Conservation (phyloP, 768 basidiomycete species). For the Saitozyma podzolica region DNA sequence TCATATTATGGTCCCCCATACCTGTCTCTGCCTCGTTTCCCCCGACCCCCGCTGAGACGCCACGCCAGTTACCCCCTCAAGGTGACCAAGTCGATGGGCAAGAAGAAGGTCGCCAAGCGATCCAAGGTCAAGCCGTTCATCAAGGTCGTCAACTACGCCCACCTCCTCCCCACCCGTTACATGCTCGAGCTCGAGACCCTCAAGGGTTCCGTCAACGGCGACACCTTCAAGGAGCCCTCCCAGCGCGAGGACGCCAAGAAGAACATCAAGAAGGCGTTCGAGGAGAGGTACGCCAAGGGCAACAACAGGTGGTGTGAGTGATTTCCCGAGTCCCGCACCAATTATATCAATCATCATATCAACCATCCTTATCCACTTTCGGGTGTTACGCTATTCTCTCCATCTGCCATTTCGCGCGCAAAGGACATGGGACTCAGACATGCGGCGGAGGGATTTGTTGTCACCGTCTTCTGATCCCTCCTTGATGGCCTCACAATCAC, state of each 20-base stretch:
- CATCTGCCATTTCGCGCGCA: not conserved
- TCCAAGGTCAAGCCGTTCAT: constrained; percentile 99
- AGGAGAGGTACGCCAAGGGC: constrained; percentile 88
- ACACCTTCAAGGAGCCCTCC: constrained; percentile 97
- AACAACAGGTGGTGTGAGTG: constrained; percentile 88
- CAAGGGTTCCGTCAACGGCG: constrained; percentile 77
- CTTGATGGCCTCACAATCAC: no score
- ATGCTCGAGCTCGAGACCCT: constrained; percentile 92
- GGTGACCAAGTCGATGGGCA: constrained; percentile 95
- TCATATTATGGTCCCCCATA: no score
- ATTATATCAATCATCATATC: not conserved
- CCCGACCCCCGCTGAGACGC: not conserved
- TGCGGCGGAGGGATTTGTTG: no score
- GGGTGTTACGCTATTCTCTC: not conserved
- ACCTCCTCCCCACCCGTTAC: constrained; percentile 99
- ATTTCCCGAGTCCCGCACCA: not conserved
- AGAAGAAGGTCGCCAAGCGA: constrained; percentile 87
- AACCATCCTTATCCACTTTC: not conserved
- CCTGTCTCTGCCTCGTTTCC: constrained; percentile 1
- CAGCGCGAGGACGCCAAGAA: constrained; percentile 95
- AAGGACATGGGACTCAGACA: no score
- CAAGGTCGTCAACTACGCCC: constrained; percentile 99
- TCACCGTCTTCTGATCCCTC: no score
- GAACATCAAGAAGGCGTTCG: constrained; percentile 90
- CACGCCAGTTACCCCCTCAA: constrained; percentile 76